Evolutionary conservation across 805 yeast genomes (phyloP).

Genomic region (Metschnikowia arizonensis): DNA sequence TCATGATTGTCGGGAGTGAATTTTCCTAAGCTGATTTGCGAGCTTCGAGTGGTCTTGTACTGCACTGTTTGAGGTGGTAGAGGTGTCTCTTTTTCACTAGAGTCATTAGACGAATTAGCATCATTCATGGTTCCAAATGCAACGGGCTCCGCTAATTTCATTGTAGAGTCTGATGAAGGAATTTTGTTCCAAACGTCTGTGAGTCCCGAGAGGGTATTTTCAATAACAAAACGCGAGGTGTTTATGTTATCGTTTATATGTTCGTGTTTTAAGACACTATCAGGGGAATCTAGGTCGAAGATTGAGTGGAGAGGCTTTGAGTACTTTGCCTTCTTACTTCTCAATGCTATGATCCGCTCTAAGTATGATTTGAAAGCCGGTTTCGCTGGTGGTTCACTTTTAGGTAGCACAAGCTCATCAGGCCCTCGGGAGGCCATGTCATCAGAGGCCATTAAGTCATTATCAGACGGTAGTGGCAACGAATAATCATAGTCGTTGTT

Average conservation of each 20-base stretch:
- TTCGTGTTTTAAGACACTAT: constrained; percentile 1
- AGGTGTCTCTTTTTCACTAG: constrained; percentile 13
- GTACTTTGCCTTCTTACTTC: constrained; percentile 6
- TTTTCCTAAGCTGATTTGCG: constrained; percentile 8
- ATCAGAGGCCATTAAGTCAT: constrained; percentile 7
- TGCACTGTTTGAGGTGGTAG: background rate
- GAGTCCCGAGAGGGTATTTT: constrained; percentile 18
- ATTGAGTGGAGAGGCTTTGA: constrained; percentile 4
- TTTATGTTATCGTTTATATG: constrained; percentile 6
- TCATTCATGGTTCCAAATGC: constrained; percentile 14
- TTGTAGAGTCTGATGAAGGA: background rate
- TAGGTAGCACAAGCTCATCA: background rate
- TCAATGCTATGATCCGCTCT: constrained; percentile 27
- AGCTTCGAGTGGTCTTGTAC: constrained; percentile 6
- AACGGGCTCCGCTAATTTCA: constrained; percentile 17
- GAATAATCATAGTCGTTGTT: constrained; percentile 25
- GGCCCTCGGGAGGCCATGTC: constrained; percentile 12
- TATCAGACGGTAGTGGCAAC: constrained; percentile 25
- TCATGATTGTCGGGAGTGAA: constrained; percentile 8
- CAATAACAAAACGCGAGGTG: constrained; percentile 17
- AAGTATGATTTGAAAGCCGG: constrained; percentile 27
- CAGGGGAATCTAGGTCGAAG: constrained; percentile 9
- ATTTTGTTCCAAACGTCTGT: constrained; percentile 8
- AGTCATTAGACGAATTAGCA: constrained; percentile 11
- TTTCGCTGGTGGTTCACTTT: constrained; percentile 1